These are phyloP conservation scores for Malus hybrid DNA, from an alignment of 331 rosid species.

Conservation along the genomic window DNA sequence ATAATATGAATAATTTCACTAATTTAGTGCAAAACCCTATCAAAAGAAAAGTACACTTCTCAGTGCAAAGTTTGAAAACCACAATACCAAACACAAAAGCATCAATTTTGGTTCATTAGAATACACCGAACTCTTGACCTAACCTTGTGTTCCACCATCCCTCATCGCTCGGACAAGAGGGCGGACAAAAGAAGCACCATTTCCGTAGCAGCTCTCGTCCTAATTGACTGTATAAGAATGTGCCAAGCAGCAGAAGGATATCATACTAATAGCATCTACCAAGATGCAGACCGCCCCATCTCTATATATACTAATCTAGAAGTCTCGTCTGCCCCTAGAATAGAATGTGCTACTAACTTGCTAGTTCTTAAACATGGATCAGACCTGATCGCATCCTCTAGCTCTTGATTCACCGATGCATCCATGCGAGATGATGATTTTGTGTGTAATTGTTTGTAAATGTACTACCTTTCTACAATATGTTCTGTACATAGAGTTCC, in stretches of 20 bases:
- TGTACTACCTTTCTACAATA: not conserved
- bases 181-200: no score
- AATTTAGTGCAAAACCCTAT: not conserved
- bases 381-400: not conserved
- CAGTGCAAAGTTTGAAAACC: no score
- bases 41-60: not conserved
- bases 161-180: no score
- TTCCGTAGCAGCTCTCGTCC: no score
- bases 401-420: not conserved
- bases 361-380: not conserved
- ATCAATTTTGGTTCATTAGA: not conserved
- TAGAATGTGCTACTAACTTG: not conserved
- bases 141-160: no score
- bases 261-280: no score
- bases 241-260: no score
- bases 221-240: no score
- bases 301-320: no score
- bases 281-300: no score
- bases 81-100: not conserved
- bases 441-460: not conserved
- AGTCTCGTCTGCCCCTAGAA: not conserved
- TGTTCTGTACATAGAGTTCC: conserved; percentile 2
- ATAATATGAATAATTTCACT: not conserved
- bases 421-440: not conserved
- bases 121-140: not conserved